Percentiles rank a stretch among this genome's conserved stretches.
Conservation (phyloP, 345 rosid genomes). For the Euphorbia pulcherrima region DNA sequence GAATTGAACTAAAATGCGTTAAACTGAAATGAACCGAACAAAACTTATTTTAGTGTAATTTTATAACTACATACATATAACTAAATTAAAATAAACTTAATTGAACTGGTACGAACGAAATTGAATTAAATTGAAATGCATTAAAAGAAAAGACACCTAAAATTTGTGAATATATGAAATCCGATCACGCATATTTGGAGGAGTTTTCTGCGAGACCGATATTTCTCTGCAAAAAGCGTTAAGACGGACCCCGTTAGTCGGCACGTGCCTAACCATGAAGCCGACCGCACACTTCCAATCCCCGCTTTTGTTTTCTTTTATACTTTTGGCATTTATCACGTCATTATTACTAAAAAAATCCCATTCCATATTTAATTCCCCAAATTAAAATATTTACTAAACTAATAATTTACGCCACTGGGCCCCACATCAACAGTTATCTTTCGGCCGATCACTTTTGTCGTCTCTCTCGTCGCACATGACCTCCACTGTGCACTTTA, state of each 20-base stretch:
- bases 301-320: slow-evolving; percentile 17
- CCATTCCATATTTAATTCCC: neutral
- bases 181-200: neutral
- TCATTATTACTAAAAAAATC: neutral
- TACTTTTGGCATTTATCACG: slow-evolving; percentile 16
- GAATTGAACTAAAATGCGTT: too few species aligned
- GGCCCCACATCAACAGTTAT: slow-evolving; percentile 36
- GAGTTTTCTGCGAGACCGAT: neutral
- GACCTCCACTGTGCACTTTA: slow-evolving; percentile 14
- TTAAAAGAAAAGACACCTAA: neutral
- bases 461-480: slow-evolving; percentile 26
- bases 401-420: slow-evolving; percentile 14
- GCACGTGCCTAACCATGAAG: slow-evolving; percentile 34
- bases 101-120: too few species aligned
- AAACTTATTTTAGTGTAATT: too few species aligned
- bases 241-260: slow-evolving; percentile 39
- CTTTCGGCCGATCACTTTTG: slow-evolving; percentile 43
- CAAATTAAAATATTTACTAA: neutral
- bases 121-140: too few species aligned
- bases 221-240: neutral
- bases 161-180: neutral
- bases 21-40: too few species aligned
- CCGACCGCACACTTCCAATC: slow-evolving; percentile 34
- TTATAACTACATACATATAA: too few species aligned
- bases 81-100: too few species aligned